phyloP scores from a whole-genome alignment of 108 stramenopile genomes.

The Ochromonas danica region DNA sequence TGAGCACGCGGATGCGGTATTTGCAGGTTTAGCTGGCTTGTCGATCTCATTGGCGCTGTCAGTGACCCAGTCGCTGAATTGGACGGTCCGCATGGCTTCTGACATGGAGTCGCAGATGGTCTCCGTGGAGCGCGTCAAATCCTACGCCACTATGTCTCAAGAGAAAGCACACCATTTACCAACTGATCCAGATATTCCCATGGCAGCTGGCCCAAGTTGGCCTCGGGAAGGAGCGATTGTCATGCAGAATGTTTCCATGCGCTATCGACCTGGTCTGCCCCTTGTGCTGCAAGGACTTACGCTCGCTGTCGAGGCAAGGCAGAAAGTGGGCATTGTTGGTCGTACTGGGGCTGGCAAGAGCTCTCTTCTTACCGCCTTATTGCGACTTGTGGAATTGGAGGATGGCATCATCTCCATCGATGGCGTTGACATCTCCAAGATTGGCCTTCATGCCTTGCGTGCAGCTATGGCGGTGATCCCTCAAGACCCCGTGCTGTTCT shows the following conservation, averaged over 20 bases:
- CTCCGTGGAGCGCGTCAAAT: conserved; percentile 78
- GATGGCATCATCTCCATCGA: conserved; percentile 72
- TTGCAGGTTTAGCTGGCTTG: conserved; percentile 87
- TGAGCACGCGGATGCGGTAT: conserved; percentile 20
- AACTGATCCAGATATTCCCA: neutral
- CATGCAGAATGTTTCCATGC: conserved; percentile 10
- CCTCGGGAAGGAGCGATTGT: conserved; percentile 44
- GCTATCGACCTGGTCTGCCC: conserved; percentile 42
- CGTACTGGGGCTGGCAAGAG: conserved; percentile 66
- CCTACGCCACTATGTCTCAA: conserved; percentile 47
- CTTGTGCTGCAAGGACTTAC: conserved; percentile 50
- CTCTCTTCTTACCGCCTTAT: conserved; percentile 66
- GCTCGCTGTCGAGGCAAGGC: neutral
- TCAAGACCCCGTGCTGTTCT: conserved; percentile 86
- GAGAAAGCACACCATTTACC: conserved; percentile 38
- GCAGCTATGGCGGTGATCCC: conserved; percentile 83
- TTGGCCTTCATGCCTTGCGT: conserved; percentile 77
- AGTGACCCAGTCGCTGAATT: conserved; percentile 83
- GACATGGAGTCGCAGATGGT: conserved; percentile 89
- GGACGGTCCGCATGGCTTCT: conserved; percentile 83
- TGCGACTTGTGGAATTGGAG: conserved; percentile 80
- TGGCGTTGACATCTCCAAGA: conserved; percentile 72
- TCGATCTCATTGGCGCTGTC: conserved; percentile 79
- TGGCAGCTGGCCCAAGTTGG: neutral
- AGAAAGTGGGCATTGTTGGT: conserved; percentile 59